Evolutionary conservation across 2,329 filamentous ascomycete genomes (phyloP).

Genomic region (Trichophyton benhamiae): DNA sequence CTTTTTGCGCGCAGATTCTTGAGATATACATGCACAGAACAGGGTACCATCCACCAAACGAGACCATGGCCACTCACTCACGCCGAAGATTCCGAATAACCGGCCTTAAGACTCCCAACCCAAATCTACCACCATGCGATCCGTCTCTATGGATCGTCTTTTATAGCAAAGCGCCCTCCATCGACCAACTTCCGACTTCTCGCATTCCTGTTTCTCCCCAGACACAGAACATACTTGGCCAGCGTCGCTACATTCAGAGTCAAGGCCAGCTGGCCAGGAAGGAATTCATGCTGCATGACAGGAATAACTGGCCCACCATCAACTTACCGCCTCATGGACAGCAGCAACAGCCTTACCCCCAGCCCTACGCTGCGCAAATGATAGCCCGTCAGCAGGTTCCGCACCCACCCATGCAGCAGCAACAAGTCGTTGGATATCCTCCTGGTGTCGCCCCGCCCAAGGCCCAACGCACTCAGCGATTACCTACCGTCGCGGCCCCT

Average conservation of each 20-base stretch:
- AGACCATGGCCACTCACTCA: slow-evolving; percentile 62
- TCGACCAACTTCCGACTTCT: slow-evolving; percentile 58
- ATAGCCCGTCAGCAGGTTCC: slow-evolving; percentile 25
- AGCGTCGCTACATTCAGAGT: slow-evolving; percentile 50
- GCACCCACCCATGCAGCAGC: slow-evolving; percentile 21
- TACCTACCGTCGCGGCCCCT: slow-evolving; percentile 25
- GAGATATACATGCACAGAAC: slow-evolving; percentile 75
- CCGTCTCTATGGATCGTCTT: slow-evolving; percentile 82
- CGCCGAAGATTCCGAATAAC: slow-evolving; percentile 77
- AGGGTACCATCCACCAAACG: slow-evolving; percentile 62
- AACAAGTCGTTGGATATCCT: slow-evolving; percentile 13
- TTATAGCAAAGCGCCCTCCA: slow-evolving; percentile 65
- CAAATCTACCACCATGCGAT: slow-evolving; percentile 59
- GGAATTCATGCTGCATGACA: slow-evolving; percentile 88
- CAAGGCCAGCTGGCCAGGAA: slow-evolving; percentile 77
- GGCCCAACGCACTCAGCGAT: slow-evolving; percentile 33
- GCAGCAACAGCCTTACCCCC: slow-evolving; percentile 38
- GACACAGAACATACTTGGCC: slow-evolving; percentile 30
- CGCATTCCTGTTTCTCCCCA: slow-evolving; percentile 38
- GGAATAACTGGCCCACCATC: slow-evolving; percentile 79
- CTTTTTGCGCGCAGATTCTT: slow-evolving; percentile 50
- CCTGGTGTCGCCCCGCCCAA: slow-evolving; percentile 19
- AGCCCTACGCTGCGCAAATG: slow-evolving; percentile 29
- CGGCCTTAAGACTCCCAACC: slow-evolving; percentile 55
- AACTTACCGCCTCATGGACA: slow-evolving; percentile 48